Evolutionary conservation across 1,139 yeast species (phyloP).

Genomic region (Nakaseomyces sp.): DNA sequence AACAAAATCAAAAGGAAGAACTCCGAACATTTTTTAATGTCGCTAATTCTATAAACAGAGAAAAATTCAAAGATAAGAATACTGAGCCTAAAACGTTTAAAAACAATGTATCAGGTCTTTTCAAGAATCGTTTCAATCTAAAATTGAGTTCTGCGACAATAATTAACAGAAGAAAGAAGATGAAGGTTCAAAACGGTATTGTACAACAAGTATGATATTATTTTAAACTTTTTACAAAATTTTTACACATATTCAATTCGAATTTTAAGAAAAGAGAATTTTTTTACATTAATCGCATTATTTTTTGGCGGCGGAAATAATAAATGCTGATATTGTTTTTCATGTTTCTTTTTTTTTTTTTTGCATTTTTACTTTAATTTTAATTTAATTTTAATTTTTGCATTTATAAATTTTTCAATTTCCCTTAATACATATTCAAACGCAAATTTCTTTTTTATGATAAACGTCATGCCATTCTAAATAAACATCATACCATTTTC

Average conservation of each 20-base stretch:
- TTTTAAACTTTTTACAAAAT: background rate
- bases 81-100: background rate
- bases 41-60: background rate
- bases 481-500: too few species aligned
- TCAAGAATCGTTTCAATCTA: slow-evolving; percentile 1
- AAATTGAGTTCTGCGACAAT: slow-evolving; percentile 5
- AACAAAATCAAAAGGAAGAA: background rate
- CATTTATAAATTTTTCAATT: background rate
- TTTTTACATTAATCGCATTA: too few species aligned
- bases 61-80: background rate
- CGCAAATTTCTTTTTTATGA: background rate
- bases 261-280: background rate
- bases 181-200: slow-evolving; percentile 5
- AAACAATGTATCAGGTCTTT: background rate
- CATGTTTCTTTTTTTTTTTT: background rate
- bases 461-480: too few species aligned
- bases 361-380: background rate
- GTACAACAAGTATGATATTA: slow-evolving; percentile 1
- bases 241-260: background rate
- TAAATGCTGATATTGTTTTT: background rate
- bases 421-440: background rate
- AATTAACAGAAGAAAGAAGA: slow-evolving; percentile 5
- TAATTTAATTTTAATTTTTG: background rate
- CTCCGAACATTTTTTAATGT: slow-evolving; percentile 2
- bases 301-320: background rate